phyloP scores from a whole-genome alignment of 768 basidiomycete species.

The Suillus ampliporus region DNA sequence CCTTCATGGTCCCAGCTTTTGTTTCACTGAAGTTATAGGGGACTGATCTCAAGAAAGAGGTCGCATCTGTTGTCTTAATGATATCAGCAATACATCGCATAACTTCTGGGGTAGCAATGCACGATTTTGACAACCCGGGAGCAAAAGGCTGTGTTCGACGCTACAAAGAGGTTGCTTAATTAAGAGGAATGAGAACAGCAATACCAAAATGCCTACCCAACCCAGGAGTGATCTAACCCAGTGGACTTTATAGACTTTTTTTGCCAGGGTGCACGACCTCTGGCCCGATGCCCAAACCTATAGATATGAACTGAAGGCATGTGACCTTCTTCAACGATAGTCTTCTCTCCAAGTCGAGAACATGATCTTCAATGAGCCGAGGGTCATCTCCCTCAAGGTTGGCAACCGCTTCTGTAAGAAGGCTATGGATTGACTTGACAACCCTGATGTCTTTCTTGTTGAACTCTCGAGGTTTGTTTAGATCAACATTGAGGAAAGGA shows the following conservation, averaged over 20 bases:
- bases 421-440: slow-evolving; percentile 12
- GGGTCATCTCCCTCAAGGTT: not conserved
- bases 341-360: slow-evolving; percentile 4
- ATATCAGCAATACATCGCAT: not conserved
- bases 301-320: not conserved
- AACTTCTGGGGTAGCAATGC: not conserved
- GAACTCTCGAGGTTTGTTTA: slow-evolving; percentile 1
- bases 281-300: slow-evolving; percentile 1
- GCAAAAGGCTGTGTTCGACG: slow-evolving; percentile 4
- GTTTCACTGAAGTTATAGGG: slow-evolving; percentile 29
- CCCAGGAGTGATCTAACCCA: slow-evolving; percentile 12
- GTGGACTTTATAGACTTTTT: slow-evolving; percentile 3
- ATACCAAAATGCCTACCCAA: slow-evolving; percentile 14
- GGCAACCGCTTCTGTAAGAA: slow-evolving; percentile 1
- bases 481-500: slow-evolving; percentile 2
- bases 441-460: slow-evolving; percentile 2
- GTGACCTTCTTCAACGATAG: slow-evolving; percentile 6
- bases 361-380: not conserved
- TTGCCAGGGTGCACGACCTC: slow-evolving; percentile 7
- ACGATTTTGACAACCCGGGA: not conserved
- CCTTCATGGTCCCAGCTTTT: slow-evolving; percentile 40
- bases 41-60: slow-evolving; percentile 18
- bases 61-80: slow-evolving; percentile 11
- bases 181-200: too few relatives aligned
- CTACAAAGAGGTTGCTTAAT: not conserved